Evolutionary conservation across 257 asterid genomes (phyloP).

Genomic region (Knoxia roxburghii): DNA sequence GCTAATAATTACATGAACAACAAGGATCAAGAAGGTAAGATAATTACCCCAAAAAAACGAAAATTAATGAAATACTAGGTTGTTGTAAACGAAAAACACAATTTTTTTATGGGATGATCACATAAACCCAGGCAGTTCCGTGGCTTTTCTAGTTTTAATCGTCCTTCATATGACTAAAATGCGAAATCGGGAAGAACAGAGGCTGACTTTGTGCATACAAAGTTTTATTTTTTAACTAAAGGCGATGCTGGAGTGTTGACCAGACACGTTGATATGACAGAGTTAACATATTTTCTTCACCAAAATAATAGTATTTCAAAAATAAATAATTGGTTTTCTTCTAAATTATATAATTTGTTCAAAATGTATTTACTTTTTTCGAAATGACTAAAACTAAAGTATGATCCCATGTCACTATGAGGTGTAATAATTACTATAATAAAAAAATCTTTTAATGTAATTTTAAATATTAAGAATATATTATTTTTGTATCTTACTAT

Average conservation of each 20-base stretch:
- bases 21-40: too few species aligned
- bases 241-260: background rate
- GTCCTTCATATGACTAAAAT: background rate
- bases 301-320: too few species aligned
- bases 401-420: too few species aligned
- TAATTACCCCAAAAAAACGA: background rate
- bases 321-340: too few species aligned
- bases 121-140: background rate
- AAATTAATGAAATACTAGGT: background rate
- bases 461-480: too few species aligned
- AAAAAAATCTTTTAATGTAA: too few species aligned
- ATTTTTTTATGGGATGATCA: background rate
- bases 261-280: constrained; percentile 7
- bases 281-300: background rate
- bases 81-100: background rate
- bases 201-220: background rate
- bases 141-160: background rate
- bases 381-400: too few species aligned
- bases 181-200: background rate
- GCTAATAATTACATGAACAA: too few species aligned
- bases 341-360: too few species aligned
- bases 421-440: too few species aligned
- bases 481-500: too few species aligned
- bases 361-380: too few species aligned
- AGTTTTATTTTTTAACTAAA: background rate